Evolutionary conservation across 2,329 filamentous ascomycete genomes (phyloP).

Genomic region (Orbilia javanica): DNA sequence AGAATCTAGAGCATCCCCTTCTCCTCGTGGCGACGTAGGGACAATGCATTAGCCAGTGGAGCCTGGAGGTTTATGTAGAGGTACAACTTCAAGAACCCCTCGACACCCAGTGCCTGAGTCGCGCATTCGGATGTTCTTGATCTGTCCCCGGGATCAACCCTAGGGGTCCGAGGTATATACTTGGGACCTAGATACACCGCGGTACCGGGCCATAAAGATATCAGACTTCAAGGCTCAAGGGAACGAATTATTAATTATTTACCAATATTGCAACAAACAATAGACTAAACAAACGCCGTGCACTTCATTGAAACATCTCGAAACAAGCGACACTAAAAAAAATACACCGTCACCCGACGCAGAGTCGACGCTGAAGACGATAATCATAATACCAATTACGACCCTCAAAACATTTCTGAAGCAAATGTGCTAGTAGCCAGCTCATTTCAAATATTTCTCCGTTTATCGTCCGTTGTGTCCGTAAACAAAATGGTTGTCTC

Average conservation of each 20-base stretch:
- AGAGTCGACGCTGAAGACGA: too few species aligned
- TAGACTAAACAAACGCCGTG: too few species aligned
- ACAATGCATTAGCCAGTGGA: not conserved
- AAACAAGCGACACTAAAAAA: too few species aligned
- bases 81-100: not conserved
- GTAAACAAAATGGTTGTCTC: not conserved
- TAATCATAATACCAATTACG: not conserved
- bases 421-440: too few species aligned
- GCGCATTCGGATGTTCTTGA: not conserved
- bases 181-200: not conserved
- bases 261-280: too few species aligned
- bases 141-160: not conserved
- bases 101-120: slow-evolving; percentile 1
- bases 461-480: not conserved
- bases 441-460: not conserved
- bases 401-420: too few species aligned
- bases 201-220: not conserved
- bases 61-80: not conserved
- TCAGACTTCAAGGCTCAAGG: too few species aligned
- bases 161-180: not conserved
- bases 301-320: too few species aligned
- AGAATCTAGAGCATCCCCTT: not conserved
- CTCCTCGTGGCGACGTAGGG: slow-evolving; percentile 13
- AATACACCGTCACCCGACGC: too few species aligned
- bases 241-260: too few species aligned